Conservation (phyloP, 2,329 filamentous ascomycete genomes). For the Hypoxylon sp. region DNA sequence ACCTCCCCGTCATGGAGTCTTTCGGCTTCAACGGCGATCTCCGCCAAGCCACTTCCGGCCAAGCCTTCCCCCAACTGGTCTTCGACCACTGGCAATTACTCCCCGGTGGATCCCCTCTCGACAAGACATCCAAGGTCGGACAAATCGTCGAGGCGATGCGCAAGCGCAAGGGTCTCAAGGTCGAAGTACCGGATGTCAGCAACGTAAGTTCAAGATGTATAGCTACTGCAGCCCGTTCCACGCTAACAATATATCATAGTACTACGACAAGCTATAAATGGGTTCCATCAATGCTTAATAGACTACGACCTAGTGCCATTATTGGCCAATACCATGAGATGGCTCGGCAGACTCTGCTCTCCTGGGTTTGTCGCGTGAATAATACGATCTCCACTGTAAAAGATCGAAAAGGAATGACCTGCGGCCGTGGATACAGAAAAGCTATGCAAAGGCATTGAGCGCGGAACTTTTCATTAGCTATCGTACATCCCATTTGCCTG, state of each 20-base stretch:
- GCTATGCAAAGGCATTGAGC: conserved; percentile 48
- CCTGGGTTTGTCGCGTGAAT: conserved; percentile 45
- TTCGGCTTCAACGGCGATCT: conserved; percentile 99
- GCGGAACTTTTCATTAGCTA: conserved; percentile 48
- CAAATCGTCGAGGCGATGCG: conserved; percentile 88
- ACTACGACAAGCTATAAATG: conserved; percentile 98
- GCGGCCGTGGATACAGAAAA: conserved; percentile 52
- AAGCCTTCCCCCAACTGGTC: conserved; percentile 98
- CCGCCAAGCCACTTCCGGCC: conserved; percentile 90
- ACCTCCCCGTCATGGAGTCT: conserved; percentile 95
- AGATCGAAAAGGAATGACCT: conserved; percentile 49
- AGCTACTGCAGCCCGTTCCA: neutral
- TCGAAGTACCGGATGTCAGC: conserved; percentile 89
- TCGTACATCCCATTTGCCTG: conserved; percentile 48
- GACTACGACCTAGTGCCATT: conserved; percentile 60
- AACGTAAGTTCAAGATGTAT: conserved; percentile 77
- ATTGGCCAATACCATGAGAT: conserved; percentile 58
- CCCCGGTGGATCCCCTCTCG: conserved; percentile 91
- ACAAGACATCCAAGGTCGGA: conserved; percentile 84
- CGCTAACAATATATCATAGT: conserved; percentile 70
- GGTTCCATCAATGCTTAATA: conserved; percentile 59
- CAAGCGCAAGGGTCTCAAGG: conserved; percentile 99
- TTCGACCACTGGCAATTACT: conserved; percentile 99
- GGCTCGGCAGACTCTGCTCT: conserved; percentile 49
- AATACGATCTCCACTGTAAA: conserved; percentile 42